Evolutionary conservation across 75 land plant genomes (phyloP), one percentile per base, ranked within the genome.

Genomic region (Pinus albicaulis): DNA sequence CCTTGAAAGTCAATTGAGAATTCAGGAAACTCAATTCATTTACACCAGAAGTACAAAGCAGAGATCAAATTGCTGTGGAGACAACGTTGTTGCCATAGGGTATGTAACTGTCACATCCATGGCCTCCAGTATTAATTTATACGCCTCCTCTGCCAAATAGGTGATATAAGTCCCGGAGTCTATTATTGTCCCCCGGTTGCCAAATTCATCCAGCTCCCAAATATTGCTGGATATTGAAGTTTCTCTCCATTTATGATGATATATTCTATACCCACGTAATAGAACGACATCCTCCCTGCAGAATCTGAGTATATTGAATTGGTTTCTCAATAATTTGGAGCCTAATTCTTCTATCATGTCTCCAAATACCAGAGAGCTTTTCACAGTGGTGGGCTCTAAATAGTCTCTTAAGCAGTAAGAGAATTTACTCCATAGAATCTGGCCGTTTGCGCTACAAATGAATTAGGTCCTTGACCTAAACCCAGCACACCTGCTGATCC

Each of bases 121-220:
- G 11, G 90, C 90, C 23, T 57, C 73, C 74, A 82, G 70, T 0
- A 94, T 80, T 13, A 74, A 52, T 12, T 68, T 3, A 70, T 87
- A 91, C 0, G 83, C 90, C 24, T 83, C 82, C 41, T 55, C 52
- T 14, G 56, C 57, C 16, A 91, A 20, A 6, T 72, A n/a, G 14
- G 93, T 85, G 17, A 93, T 74, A 23, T 83, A 89, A 6, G 88
- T 84, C 24, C 96, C 92, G 6, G 93, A 85, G 80, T 93, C 96
- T n/a, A 93, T 6, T 3, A 87, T 84, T 5, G 73, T 57, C 16
- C 79, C 86, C 23, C 79, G 78, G 20, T 38, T 38, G 38, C 91
- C 91, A 2, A 25, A 34, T 4, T 5, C 26, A 5, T 58, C 36
- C 13, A 77, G 25, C 52, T 83, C 82, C 89, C 87, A 86, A 2